Evolutionary conservation across 768 basidiomycete genomes (phyloP).

Genomic region (Dioszegia hungarica): DNA sequence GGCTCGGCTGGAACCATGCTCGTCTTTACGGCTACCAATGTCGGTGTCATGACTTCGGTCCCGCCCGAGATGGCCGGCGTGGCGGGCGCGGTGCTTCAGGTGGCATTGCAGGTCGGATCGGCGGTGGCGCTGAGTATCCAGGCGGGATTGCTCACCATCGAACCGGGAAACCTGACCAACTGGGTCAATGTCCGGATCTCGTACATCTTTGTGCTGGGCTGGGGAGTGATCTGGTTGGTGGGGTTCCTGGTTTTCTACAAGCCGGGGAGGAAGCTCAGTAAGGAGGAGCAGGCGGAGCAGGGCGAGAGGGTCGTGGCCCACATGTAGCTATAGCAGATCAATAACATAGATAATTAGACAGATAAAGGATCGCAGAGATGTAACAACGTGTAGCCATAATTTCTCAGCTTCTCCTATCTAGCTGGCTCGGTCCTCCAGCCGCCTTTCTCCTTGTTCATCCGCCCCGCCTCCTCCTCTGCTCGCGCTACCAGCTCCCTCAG

Average conservation of each 20-base stretch:
- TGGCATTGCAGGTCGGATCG: slow-evolving; percentile 34
- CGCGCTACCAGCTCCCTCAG: slow-evolving; percentile 15
- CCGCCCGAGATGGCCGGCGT: slow-evolving; percentile 41
- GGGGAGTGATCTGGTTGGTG: slow-evolving; percentile 13
- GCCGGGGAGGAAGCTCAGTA: slow-evolving; percentile 3
- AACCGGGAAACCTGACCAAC: slow-evolving; percentile 13
- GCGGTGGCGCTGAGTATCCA: slow-evolving; percentile 59
- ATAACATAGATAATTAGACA: too few relatives aligned
- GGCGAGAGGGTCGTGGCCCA: slow-evolving; percentile 6
- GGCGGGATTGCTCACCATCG: slow-evolving; percentile 32
- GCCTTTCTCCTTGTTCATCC: slow-evolving; percentile 17
- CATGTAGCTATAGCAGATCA: background rate
- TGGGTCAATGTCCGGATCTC: slow-evolving; percentile 17
- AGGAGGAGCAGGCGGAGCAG: slow-evolving; percentile 11
- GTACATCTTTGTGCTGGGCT: slow-evolving; percentile 18
- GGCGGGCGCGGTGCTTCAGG: slow-evolving; percentile 40
- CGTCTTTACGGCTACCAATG: slow-evolving; percentile 20
- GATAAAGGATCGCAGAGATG: too few relatives aligned
- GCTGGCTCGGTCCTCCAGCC: slow-evolving; percentile 32
- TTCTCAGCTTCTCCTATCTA: background rate
- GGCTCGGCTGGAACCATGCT: slow-evolving; percentile 28
- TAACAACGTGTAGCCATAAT: too few relatives aligned
- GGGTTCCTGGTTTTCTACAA: slow-evolving; percentile 18
- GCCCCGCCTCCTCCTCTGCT: slow-evolving; percentile 33
- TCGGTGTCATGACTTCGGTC: slow-evolving; percentile 41